Evolutionary conservation across 805 yeast genomes (phyloP).

Genomic region (Candida arabinofermentans): DNA sequence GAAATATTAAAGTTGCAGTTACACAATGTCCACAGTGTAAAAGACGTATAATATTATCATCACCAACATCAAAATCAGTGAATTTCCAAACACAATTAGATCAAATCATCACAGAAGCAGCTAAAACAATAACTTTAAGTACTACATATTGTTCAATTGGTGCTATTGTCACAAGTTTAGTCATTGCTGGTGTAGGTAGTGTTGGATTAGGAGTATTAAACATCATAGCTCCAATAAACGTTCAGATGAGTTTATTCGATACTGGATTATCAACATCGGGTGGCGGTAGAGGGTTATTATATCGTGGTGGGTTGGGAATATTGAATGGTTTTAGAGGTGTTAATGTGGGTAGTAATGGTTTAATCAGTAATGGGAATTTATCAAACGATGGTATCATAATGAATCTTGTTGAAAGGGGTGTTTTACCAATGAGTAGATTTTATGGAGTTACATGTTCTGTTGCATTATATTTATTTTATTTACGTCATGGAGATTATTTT

Average conservation of each 20-base stretch:
- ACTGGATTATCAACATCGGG: neutral
- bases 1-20: slow-evolving; percentile 17
- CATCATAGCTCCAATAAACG: neutral
- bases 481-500: neutral
- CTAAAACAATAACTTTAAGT: neutral
- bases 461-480: neutral
- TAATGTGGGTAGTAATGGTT: neutral
- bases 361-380: neutral
- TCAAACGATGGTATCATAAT: neutral
- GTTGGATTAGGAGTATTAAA: neutral
- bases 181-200: neutral
- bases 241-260: neutral
- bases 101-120: neutral
- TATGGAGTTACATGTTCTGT: neutral
- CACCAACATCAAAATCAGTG: slow-evolving; percentile 19
- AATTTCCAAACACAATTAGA: slow-evolving; percentile 7
- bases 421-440: neutral
- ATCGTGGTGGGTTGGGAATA: neutral
- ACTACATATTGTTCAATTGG: neutral
- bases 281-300: neutral
- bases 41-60: slow-evolving; percentile 23
- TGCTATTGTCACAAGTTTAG: neutral
- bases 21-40: slow-evolving; percentile 37
- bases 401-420: neutral
- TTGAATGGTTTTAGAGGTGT: neutral